phyloP scores from a whole-genome alignment of 2,329 filamentous ascomycete genomes.

The Botryotinia narcissicola region DNA sequence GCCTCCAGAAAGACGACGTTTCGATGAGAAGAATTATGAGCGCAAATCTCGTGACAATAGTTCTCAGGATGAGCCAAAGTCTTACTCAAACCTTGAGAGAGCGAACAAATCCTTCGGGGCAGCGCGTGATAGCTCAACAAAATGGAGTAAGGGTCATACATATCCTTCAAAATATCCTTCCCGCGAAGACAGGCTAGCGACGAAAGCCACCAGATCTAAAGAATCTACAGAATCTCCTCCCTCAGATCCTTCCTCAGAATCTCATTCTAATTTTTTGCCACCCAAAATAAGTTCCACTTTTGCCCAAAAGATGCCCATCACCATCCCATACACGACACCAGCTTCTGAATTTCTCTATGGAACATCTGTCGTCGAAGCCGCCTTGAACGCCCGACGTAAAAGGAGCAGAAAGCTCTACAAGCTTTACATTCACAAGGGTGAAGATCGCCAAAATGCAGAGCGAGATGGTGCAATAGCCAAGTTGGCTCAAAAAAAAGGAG shows the following conservation, averaged over 20 bases:
- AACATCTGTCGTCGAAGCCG: conserved; percentile 74
- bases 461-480: conserved; percentile 46
- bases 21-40: not conserved
- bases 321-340: conserved; percentile 72
- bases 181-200: conserved; percentile 1
- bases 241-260: not conserved
- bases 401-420: conserved; percentile 74
- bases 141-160: not conserved
- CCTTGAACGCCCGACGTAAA: conserved; percentile 55
- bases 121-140: not conserved
- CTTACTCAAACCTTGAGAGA: not conserved
- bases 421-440: conserved; percentile 70
- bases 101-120: not conserved
- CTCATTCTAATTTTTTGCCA: not conserved
- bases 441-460: conserved; percentile 51
- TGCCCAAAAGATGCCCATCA: conserved; percentile 35
- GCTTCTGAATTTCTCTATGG: conserved; percentile 93
- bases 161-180: conserved; percentile 6
- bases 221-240: not conserved
- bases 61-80: not conserved
- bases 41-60: not conserved
- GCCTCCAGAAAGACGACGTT: not conserved
- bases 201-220: not conserved
- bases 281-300: conserved; percentile 15
- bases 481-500: conserved; percentile 48